Evolutionary conservation across 805 yeast species (phyloP).

Genomic region (Kodamaea laetipori): DNA sequence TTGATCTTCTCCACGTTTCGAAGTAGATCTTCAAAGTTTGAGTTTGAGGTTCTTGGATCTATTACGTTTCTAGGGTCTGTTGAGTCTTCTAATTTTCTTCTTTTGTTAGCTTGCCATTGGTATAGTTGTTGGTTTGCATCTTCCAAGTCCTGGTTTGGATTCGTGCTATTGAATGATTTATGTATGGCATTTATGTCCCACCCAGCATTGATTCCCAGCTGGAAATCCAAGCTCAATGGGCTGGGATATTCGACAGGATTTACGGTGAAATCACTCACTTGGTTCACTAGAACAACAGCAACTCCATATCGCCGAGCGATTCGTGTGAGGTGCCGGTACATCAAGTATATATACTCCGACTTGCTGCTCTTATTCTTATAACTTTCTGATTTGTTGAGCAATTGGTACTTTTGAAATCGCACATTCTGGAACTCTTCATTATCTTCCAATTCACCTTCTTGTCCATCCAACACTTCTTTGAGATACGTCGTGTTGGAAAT

Average conservation of each 20-base stretch:
- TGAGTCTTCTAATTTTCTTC: neutral
- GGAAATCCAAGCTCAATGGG: conserved; percentile 22
- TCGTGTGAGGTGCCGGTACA: conserved; percentile 22
- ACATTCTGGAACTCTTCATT: conserved; percentile 18
- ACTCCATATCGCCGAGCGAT: conserved; percentile 20
- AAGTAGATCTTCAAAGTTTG: neutral
- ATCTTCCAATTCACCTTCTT: conserved; percentile 19
- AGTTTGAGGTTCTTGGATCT: neutral
- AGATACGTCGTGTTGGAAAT: conserved; percentile 40
- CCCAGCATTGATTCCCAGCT: conserved; percentile 25
- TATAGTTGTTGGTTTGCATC: neutral
- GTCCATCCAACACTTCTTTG: conserved; percentile 29
- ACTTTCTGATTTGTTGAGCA: conserved; percentile 23
- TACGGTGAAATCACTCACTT: conserved; percentile 24
- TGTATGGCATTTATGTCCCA: conserved; percentile 20
- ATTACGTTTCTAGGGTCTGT: neutral
- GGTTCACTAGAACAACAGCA: conserved; percentile 28
- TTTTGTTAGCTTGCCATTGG: conserved; percentile 1
- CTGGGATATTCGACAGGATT: conserved; percentile 7
- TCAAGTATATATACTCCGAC: conserved; percentile 20
- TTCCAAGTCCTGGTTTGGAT: conserved; percentile 1
- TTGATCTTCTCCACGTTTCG: neutral
- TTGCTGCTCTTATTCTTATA: conserved; percentile 26
- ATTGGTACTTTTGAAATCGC: conserved; percentile 23
- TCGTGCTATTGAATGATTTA: neutral